phyloP scores from a whole-genome alignment of 768 basidiomycete species.

The Pulveroboletus sp. region DNA sequence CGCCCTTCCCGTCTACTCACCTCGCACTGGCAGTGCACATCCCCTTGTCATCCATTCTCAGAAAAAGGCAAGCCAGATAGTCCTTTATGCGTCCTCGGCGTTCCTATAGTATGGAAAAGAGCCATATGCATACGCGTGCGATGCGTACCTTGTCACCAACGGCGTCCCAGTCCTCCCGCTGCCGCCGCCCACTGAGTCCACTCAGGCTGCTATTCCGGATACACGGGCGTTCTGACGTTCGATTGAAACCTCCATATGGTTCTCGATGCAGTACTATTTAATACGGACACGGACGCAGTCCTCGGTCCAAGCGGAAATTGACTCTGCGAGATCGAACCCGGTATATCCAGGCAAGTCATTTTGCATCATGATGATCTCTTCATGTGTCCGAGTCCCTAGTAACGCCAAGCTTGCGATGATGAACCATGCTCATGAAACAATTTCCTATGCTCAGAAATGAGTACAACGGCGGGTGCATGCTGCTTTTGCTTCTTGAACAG shows the following conservation, averaged over 20 bases:
- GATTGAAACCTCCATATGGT: conserved; percentile 55
- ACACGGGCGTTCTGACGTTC: conserved; percentile 52
- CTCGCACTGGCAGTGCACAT: too few relatives aligned
- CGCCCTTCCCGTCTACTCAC: conserved; percentile 59
- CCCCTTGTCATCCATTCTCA: conserved; percentile 39
- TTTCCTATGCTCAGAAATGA: too few relatives aligned
- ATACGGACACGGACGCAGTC: conserved; percentile 44
- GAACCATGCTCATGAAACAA: too few relatives aligned
- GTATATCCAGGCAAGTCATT: conserved; percentile 80
- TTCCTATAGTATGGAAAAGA: conserved; percentile 36
- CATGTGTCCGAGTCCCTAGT: too few relatives aligned
- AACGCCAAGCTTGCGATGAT: too few relatives aligned
- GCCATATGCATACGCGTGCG: conserved; percentile 43
- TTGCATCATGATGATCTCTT: too few relatives aligned
- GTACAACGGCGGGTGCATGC: too few relatives aligned
- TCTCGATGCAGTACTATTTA: conserved; percentile 74
- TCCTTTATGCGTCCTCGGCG: conserved; percentile 33
- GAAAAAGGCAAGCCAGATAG: conserved; percentile 24
- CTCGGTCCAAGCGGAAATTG: conserved; percentile 61
- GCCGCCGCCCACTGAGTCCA: too few relatives aligned
- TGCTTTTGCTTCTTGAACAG: too few relatives aligned
- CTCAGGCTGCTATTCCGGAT: conserved; percentile 59
- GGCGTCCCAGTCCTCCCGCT: conserved; percentile 44
- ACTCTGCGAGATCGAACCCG: conserved; percentile 72
- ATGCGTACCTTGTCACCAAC: conserved; percentile 61